Conservation (phyloP, 345 rosid genomes). For the Geranium brycei region DNA sequence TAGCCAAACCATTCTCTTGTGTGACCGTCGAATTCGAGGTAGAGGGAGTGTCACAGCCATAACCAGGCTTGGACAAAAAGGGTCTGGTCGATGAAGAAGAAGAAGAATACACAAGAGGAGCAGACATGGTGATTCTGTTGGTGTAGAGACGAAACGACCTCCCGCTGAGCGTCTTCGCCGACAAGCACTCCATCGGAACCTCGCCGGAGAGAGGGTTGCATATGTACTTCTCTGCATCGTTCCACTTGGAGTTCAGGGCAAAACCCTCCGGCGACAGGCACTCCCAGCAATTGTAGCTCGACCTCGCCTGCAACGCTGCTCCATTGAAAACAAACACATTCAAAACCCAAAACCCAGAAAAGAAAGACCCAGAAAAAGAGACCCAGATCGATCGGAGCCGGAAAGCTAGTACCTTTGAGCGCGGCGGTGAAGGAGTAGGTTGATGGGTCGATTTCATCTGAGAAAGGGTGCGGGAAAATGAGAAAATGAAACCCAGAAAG, state of each 20-base stretch:
- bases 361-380: too few relatives aligned
- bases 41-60: background rate
- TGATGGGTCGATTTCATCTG: constrained; percentile 92
- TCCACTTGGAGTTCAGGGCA: constrained; percentile 85
- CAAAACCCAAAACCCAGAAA: background rate
- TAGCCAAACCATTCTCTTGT: constrained; percentile 11
- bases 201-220: constrained; percentile 96
- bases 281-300: constrained; percentile 40
- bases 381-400: background rate
- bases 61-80: constrained; percentile 16
- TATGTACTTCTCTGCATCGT: constrained; percentile 91
- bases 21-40: constrained; percentile 6
- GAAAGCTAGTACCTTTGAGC: constrained; percentile 42
- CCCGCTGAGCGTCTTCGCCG: constrained; percentile 63
- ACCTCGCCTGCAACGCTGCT: constrained; percentile 78
- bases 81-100: constrained; percentile 17
- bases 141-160: constrained; percentile 52
- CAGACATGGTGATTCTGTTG: constrained; percentile 52
- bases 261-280: constrained; percentile 68
- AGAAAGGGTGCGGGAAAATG: background rate
- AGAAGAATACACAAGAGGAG: constrained; percentile 53
- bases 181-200: constrained; percentile 93
- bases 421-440: constrained; percentile 86
- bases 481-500: background rate
- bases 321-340: background rate